Conservation (phyloP, 768 basidiomycete species). For the Kwoniella heveanensis region DNA sequence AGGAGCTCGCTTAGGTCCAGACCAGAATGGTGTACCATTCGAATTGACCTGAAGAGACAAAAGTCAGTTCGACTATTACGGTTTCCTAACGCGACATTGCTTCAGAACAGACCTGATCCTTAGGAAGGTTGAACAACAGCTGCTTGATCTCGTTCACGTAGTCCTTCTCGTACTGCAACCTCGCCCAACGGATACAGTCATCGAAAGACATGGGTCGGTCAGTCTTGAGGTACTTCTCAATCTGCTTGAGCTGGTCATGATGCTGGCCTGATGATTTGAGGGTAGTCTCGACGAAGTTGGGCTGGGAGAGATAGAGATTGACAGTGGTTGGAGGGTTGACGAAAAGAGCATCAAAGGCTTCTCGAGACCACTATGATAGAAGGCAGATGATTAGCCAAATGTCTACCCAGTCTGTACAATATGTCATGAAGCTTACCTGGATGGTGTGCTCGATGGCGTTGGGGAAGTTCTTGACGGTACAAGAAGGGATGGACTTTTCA, state of each 20-base stretch:
- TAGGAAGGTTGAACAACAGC: conserved; percentile 87
- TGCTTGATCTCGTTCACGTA: conserved; percentile 93
- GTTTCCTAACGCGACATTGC: neutral
- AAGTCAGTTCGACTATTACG: neutral
- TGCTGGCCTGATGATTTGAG: conserved; percentile 91
- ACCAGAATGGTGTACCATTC: conserved; percentile 97
- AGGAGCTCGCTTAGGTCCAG: conserved; percentile 95
- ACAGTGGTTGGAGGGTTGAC: conserved; percentile 91
- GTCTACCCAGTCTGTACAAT: too few species aligned
- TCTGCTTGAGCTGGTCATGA: conserved; percentile 82
- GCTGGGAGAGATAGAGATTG: conserved; percentile 94
- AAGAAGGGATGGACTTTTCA: conserved; percentile 93
- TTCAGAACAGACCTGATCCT: conserved; percentile 69
- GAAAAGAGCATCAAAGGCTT: conserved; percentile 88
- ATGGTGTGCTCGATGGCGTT: conserved; percentile 98
- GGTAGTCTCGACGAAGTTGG: conserved; percentile 88
- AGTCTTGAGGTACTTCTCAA: conserved; percentile 83
- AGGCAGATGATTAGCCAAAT: neutral
- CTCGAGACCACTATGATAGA: conserved; percentile 76
- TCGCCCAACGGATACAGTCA: conserved; percentile 96
- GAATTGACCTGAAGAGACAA: conserved; percentile 62
- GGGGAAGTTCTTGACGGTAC: conserved; percentile 98
- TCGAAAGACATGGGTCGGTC: conserved; percentile 94
- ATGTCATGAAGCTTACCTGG: conserved; percentile 72
- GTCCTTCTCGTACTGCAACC: conserved; percentile 89